Evolutionary conservation across 345 rosid genomes (phyloP).

Genomic region (Anastatica hierochuntica): DNA sequence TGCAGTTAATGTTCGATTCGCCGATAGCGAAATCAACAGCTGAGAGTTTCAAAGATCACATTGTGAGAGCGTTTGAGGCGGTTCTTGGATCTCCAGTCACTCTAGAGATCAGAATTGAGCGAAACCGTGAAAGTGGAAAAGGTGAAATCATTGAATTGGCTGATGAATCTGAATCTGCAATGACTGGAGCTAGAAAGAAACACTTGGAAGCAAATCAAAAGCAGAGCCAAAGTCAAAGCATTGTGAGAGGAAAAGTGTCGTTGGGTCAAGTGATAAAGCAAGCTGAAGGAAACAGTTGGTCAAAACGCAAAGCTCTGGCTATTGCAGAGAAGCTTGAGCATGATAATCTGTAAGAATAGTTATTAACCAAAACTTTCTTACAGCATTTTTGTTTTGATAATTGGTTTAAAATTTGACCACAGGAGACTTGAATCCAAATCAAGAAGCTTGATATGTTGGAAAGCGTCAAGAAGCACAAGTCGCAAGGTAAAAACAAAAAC

Average conservation of each 20-base stretch:
- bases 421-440: constrained; percentile 91
- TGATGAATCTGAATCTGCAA: constrained; percentile 23
- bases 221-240: constrained; percentile 47
- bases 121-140: constrained; percentile 23
- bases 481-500: constrained; percentile 48
- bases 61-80: constrained; percentile 72
- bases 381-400: background rate
- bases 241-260: constrained; percentile 88
- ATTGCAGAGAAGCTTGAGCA: constrained; percentile 93
- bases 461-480: constrained; percentile 48
- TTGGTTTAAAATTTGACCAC: constrained; percentile 15
- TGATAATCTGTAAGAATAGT: constrained; percentile 72
- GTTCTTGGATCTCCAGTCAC: constrained; percentile 73
- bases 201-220: constrained; percentile 38
- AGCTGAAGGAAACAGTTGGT: constrained; percentile 80
- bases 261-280: constrained; percentile 80
- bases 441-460: constrained; percentile 89
- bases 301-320: constrained; percentile 76
- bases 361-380: background rate
- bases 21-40: constrained; percentile 45
- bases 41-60: constrained; percentile 54
- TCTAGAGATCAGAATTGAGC: constrained; percentile 68
- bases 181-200: constrained; percentile 34
- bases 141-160: constrained; percentile 64
- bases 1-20: constrained; percentile 68